Evolutionary conservation across 2,329 filamentous ascomycete species (phyloP).

Genomic region (Penicillium sp.): DNA sequence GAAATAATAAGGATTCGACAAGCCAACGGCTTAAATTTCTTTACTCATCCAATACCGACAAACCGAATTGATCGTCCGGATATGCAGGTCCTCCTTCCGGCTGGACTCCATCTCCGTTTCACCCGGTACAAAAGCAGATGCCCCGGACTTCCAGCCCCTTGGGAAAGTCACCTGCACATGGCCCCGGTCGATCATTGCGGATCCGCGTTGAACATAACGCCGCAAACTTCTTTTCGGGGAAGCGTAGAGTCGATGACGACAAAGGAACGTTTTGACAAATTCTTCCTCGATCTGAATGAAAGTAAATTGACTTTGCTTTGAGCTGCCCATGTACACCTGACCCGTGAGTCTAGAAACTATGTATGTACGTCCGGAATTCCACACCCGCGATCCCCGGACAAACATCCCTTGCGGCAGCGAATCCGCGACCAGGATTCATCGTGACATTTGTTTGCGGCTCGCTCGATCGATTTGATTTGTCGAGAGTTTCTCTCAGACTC

Average conservation of each 20-base stretch:
- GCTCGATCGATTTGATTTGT: too few relatives aligned
- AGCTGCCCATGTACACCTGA: conserved; percentile 17
- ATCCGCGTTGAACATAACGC: not conserved
- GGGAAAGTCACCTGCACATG: conserved; percentile 5
- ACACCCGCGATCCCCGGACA: conserved; percentile 12
- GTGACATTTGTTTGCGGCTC: too few relatives aligned
- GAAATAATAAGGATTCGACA: too few relatives aligned
- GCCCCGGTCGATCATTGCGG: not conserved
- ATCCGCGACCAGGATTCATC: conserved; percentile 11
- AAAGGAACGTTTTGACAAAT: conserved; percentile 2
- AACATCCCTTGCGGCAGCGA: conserved; percentile 18
- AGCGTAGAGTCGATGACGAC: not conserved
- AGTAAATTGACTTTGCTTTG: conserved; percentile 11
- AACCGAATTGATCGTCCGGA: conserved; percentile 16
- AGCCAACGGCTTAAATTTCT: too few relatives aligned
- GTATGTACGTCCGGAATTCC: conserved; percentile 12
- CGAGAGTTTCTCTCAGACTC: too few relatives aligned
- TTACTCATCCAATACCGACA: too few relatives aligned
- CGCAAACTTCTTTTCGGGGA: not conserved
- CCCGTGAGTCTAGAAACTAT: conserved; percentile 14
- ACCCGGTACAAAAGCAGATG: conserved; percentile 1
- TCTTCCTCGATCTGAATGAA: conserved; percentile 9
- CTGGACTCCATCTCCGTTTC: conserved; percentile 11
- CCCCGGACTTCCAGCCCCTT: not conserved
- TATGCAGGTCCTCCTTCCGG: conserved; percentile 20